Evolutionary conservation across 306 rosid genomes (phyloP).

Genomic region (Erythrophleum fordii): DNA sequence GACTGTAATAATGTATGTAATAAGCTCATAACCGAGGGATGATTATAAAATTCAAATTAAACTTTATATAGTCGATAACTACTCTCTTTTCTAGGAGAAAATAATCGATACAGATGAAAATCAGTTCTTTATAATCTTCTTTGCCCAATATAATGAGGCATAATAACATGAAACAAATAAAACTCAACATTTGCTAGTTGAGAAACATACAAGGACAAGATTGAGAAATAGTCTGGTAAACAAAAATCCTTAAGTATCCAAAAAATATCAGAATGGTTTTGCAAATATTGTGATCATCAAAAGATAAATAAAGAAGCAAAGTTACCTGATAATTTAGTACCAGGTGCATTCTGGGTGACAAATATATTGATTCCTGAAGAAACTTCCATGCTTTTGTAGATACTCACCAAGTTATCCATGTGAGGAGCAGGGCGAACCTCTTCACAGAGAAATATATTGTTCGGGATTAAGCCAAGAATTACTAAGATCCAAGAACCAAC

Average conservation of each 20-base stretch:
- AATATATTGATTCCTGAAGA: slow-evolving; percentile 76
- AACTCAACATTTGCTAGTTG: slow-evolving; percentile 12
- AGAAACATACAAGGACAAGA: not conserved
- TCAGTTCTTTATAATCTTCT: not conserved
- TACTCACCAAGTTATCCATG: slow-evolving; percentile 83
- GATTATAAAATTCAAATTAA: not conserved
- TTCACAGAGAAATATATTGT: slow-evolving; percentile 23
- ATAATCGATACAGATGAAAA: not conserved
- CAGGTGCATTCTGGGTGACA: slow-evolving; percentile 61
- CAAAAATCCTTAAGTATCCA: not conserved
- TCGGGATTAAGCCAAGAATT: not conserved
- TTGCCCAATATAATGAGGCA: not conserved
- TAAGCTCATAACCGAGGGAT: not conserved
- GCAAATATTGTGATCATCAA: not conserved
- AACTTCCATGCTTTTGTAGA: slow-evolving; percentile 89
- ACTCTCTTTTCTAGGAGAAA: not conserved
- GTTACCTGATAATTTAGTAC: slow-evolving; percentile 62
- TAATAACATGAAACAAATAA: not conserved
- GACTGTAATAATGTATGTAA: not conserved
- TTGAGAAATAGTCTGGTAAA: not conserved
- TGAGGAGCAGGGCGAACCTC: slow-evolving; percentile 95
- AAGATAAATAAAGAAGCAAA: not conserved
- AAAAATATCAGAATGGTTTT: not conserved
- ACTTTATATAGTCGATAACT: not conserved
- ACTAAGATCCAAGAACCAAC: slow-evolving; percentile 1